phyloP scores from a whole-genome alignment of 768 basidiomycete species.

The Pleurotus platypus region DNA sequence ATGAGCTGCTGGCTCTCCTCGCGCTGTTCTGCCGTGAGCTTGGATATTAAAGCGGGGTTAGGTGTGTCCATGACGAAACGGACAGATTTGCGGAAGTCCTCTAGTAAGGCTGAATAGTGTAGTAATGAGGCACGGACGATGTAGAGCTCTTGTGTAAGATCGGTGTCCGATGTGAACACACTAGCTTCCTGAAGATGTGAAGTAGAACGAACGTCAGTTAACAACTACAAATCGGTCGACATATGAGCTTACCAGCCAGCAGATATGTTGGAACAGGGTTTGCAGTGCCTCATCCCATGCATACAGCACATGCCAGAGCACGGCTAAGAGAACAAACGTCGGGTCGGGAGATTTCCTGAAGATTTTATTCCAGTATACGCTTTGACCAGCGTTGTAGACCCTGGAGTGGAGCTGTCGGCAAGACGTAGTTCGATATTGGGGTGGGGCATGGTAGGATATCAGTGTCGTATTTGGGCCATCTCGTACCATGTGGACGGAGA shows the following conservation, averaged over 20 bases:
- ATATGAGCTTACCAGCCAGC: slow-evolving; percentile 34
- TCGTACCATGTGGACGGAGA: slow-evolving; percentile 47
- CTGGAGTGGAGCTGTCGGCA: slow-evolving; percentile 42
- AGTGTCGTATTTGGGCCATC: slow-evolving; percentile 38
- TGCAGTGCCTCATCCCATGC: slow-evolving; percentile 62
- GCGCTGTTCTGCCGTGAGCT: background rate
- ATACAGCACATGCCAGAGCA: slow-evolving; percentile 59
- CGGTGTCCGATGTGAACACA: slow-evolving; percentile 38
- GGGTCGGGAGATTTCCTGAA: slow-evolving; percentile 43
- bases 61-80: slow-evolving; percentile 35
- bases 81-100: slow-evolving; percentile 44
- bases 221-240: no score
- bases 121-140: slow-evolving; percentile 50
- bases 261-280: slow-evolving; percentile 46
- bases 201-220: no score
- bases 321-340: slow-evolving; percentile 50
- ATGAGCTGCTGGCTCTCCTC: background rate
- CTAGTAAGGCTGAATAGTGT: slow-evolving; percentile 44
- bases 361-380: slow-evolving; percentile 45
- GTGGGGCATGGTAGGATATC: slow-evolving; percentile 44
- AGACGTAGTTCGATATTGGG: slow-evolving; percentile 21
- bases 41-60: slow-evolving; percentile 33
- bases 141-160: slow-evolving; percentile 47
- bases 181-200: slow-evolving; percentile 34
- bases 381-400: slow-evolving; percentile 42